Base-by-base conservation (phyloP, 2,329 filamentous ascomycete species). In the Phyllosticta ampelicida region DNA sequence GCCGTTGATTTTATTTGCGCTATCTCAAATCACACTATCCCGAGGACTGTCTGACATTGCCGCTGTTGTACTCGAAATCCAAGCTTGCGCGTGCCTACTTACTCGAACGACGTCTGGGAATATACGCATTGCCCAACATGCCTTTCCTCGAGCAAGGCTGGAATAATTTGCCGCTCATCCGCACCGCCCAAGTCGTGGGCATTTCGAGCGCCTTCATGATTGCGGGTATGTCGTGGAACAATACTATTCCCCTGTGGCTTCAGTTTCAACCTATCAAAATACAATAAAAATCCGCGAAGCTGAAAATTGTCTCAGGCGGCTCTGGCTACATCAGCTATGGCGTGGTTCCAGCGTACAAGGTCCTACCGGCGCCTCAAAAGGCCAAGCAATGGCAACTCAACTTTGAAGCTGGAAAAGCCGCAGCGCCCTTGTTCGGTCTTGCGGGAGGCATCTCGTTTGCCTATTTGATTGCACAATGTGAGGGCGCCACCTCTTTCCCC, bases 301-400 rank as follows among this genome's bases (percentile, higher is more conserved):
- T 56, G 54, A 56, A 13, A 19, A 19, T 18, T 23, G 11, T 30
- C 18, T 19, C 19, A 59, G 57, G 57, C 11, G 29, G 28, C 16
- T 29, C 51, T 19, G 52, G 48, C 9, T 55, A 29, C 52, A 36
- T 64, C 53, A 65, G 61, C 44, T 44, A 59, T 56, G 53, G 61
- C n/a, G 51, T 56, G 23, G 59, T 67, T 16, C 63, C 66, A 5
- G 56, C 63, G 5, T 48, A 63, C 13, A 51, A 60, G n/a, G 55
- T 63, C 9, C 61, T 64, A 13, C 61, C 65, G 4, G 51, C 57
- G 11, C 61, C 63, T 16, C 51, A 64, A 1, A 36, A 55, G 2
- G 62, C 61, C 21, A 60, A 64, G 60, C 65, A 68, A 63, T 68
- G 65, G 64, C 56, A 57, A 21, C 54, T 56, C 18, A 53, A 60